phyloP scores from a whole-genome alignment of 75 land plant genomes.

The Chamaecyparis obtusa region DNA sequence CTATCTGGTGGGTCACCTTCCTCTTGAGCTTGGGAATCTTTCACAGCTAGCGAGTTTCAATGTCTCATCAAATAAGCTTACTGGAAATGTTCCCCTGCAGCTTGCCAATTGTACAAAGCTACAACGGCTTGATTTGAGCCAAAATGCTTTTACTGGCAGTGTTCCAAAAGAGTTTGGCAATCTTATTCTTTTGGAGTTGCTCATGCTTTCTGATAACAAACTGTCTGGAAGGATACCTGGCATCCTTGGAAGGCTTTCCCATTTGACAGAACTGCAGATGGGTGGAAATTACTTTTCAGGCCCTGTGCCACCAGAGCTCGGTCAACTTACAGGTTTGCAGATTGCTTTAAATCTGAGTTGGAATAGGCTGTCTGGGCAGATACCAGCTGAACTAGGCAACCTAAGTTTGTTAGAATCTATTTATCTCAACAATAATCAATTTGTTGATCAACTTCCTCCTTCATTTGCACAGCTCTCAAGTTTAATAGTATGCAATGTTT shows the following conservation, averaged over 20 bases:
- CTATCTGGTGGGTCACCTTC: conserved; percentile 48
- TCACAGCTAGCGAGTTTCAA: conserved; percentile 55
- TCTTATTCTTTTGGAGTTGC: conserved; percentile 51
- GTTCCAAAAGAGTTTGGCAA: conserved; percentile 63
- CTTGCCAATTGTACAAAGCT: conserved; percentile 48
- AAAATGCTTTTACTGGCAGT: conserved; percentile 37
- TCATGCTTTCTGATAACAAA: conserved; percentile 63
- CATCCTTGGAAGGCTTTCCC: conserved; percentile 56
- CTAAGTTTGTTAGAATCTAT: conserved; percentile 52
- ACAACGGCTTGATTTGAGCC: conserved; percentile 64
- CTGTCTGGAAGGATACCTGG: conserved; percentile 62
- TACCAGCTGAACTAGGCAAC: conserved; percentile 64
- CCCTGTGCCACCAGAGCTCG: conserved; percentile 58
- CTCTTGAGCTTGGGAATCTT: conserved; percentile 56
- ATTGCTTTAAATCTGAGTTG: conserved; percentile 68
- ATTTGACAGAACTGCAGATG: conserved; percentile 69
- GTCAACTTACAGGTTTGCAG: conserved; percentile 54
- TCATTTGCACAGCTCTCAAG: conserved; percentile 56
- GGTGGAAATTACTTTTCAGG: conserved; percentile 74
- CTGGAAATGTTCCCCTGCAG: conserved; percentile 61
- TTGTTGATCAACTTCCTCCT: conserved; percentile 56
- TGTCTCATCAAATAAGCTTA: conserved; percentile 54
- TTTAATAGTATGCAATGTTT: conserved; percentile 60
- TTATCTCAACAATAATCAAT: conserved; percentile 58
- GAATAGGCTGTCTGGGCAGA: conserved; percentile 57